Percentiles rank a stretch among this genome's conserved stretches.
These are phyloP conservation scores for Fragilariopsis cylindrus DNA, from an alignment of 108 stramenopile species.

Conservation along the genomic window DNA sequence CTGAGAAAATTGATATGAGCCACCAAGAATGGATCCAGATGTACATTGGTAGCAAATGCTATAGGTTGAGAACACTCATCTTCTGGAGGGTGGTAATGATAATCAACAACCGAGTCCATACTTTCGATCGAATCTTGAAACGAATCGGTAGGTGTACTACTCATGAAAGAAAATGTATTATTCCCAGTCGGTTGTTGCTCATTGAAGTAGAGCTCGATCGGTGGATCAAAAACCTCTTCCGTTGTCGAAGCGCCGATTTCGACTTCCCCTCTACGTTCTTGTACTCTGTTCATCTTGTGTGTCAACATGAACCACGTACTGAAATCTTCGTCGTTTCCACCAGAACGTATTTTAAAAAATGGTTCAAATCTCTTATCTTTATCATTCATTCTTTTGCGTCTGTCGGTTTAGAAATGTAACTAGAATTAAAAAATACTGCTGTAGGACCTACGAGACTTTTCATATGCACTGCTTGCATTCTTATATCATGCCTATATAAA, in stretches of 20 bases:
- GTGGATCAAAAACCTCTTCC: background rate
- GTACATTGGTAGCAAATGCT: slow-evolving; percentile 11
- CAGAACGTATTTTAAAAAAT: slow-evolving; percentile 19
- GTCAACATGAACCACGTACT: slow-evolving; percentile 21
- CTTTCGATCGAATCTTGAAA: slow-evolving; percentile 43
- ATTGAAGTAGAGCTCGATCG: background rate
- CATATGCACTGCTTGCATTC: too few species aligned
- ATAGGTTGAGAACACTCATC: slow-evolving; percentile 23
- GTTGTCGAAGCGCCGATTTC: background rate
- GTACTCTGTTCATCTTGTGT: slow-evolving; percentile 1
- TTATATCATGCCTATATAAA: too few species aligned
- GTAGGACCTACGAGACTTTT: too few species aligned
- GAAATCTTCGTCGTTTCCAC: slow-evolving; percentile 35
- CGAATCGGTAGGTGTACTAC: slow-evolving; percentile 11
- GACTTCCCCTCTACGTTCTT: background rate
- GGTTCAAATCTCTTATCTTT: slow-evolving; percentile 14
- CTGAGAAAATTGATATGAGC: slow-evolving; percentile 68
- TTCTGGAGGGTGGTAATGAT: slow-evolving; percentile 28
- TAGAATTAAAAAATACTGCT: too few species aligned
- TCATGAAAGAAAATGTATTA: background rate
- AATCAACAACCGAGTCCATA: slow-evolving; percentile 34
- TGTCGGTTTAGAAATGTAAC: too few species aligned
- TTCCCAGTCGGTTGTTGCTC: background rate
- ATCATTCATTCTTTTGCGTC: background rate
- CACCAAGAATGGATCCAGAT: slow-evolving; percentile 61